Percentiles rank a stretch among this genome's conserved stretches.
Evolutionary conservation across 2,329 filamentous ascomycete species (phyloP).

Genomic region (Aspergillus sp.): DNA sequence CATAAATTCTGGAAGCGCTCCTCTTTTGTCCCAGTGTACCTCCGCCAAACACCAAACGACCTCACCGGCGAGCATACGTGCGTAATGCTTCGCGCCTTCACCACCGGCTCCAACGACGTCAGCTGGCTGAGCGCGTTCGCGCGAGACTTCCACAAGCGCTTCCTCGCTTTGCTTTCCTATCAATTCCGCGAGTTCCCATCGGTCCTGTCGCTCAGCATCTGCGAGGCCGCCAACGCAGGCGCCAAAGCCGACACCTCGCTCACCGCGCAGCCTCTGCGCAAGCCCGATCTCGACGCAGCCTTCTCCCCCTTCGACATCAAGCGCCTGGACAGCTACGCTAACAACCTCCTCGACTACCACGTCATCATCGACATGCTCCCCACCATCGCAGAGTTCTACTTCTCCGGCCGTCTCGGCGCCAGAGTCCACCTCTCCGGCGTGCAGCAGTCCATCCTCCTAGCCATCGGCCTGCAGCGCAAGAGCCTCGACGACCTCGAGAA

Average conservation of each 20-base stretch:
- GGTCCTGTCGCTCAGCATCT: slow-evolving; percentile 71
- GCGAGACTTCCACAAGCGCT: slow-evolving; percentile 89
- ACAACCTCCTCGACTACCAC: slow-evolving; percentile 96
- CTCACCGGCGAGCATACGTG: slow-evolving; percentile 95
- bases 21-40: slow-evolving; percentile 78
- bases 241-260: slow-evolving; percentile 55
- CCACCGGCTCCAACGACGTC: slow-evolving; percentile 51
- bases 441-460: slow-evolving; percentile 80
- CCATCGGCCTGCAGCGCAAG: slow-evolving; percentile 83
- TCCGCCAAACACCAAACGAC: slow-evolving; percentile 91
- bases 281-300: slow-evolving; percentile 63
- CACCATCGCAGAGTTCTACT: slow-evolving; percentile 71
- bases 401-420: slow-evolving; percentile 62
- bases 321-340: slow-evolving; percentile 86
- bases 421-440: slow-evolving; percentile 67
- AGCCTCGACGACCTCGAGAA: slow-evolving; percentile 69
- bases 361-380: slow-evolving; percentile 92
- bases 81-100: slow-evolving; percentile 83
- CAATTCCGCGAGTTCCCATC: slow-evolving; percentile 79
- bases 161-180: slow-evolving; percentile 80
- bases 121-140: slow-evolving; percentile 87
- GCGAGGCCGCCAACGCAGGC: slow-evolving; percentile 70
- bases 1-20: slow-evolving; percentile 97
- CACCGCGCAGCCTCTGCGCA: slow-evolving; percentile 51
- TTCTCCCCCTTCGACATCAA: slow-evolving; percentile 92